Evolutionary conservation across 169 alveolate genomes (phyloP).

Genomic region (Eimeria acervulina): DNA sequence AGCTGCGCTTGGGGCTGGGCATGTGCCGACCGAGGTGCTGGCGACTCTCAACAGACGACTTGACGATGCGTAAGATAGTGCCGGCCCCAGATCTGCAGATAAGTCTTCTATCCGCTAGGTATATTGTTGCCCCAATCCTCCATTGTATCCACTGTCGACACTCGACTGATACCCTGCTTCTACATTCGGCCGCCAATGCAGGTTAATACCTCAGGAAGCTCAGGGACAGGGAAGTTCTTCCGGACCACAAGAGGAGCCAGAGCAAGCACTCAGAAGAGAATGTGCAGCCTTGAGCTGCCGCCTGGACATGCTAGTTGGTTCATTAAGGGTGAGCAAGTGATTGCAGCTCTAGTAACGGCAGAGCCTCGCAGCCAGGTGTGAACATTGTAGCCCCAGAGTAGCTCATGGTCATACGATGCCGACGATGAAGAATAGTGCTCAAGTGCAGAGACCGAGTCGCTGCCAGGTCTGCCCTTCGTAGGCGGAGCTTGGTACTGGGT

Average conservation of each 20-base stretch:
- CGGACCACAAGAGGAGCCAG: conserved; percentile 46
- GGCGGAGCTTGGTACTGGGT: conserved; percentile 2
- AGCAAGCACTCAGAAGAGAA: conserved; percentile 63
- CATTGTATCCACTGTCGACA: not conserved
- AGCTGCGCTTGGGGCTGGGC: conserved; percentile 47
- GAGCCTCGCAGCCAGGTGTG: not conserved
- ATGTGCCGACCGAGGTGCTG: conserved; percentile 52
- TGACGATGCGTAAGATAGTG: conserved; percentile 61
- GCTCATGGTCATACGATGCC: not conserved
- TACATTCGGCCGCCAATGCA: not conserved
- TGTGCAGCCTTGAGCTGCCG: conserved; percentile 42
- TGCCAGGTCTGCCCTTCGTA: not conserved
- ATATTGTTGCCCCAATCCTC: not conserved
- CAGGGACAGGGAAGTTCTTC: not conserved
- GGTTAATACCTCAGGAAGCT: not conserved
- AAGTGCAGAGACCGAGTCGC: not conserved
- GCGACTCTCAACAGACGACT: conserved; percentile 12
- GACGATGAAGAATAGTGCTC: not conserved
- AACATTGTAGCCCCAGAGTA: not conserved
- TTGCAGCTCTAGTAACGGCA: not conserved
- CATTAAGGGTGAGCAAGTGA: conserved; percentile 36
- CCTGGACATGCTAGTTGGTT: conserved; percentile 15
- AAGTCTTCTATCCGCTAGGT: not conserved
- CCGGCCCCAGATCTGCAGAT: not conserved
- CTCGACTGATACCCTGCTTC: not conserved